Conservation (phyloP, 2,329 filamentous ascomycete genomes). For the Botryotinia globosa region DNA sequence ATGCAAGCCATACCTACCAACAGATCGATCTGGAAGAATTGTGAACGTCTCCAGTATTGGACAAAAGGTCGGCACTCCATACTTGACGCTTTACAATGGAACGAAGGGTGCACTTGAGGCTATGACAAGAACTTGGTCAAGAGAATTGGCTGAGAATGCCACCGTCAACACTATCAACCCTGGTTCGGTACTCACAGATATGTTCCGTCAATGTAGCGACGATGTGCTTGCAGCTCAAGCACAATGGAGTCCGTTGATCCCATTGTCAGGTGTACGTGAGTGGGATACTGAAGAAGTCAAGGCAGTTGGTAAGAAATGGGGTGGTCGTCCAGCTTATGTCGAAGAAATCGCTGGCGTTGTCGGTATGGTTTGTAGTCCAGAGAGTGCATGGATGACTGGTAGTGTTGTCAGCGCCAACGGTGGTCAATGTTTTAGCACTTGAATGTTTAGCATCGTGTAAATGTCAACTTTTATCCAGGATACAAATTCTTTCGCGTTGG, state of each 20-base stretch:
- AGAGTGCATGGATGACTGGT: conserved; percentile 22
- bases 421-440: conserved; percentile 21
- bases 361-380: conserved; percentile 22
- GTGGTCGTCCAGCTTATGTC: conserved; percentile 20
- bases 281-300: conserved; percentile 22
- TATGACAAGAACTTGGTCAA: conserved; percentile 48
- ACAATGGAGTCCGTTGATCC: conserved; percentile 19
- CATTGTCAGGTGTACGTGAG: conserved; percentile 20
- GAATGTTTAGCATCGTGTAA: background rate
- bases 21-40: conserved; percentile 61
- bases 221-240: conserved; percentile 24
- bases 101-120: conserved; percentile 63
- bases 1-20: conserved; percentile 63
- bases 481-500: background rate
- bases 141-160: conserved; percentile 18
- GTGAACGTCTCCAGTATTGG: conserved; percentile 59
- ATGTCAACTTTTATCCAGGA: too few relatives aligned
- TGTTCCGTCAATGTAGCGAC: conserved; percentile 22
- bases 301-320: conserved; percentile 19
- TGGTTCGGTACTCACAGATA: conserved; percentile 18
- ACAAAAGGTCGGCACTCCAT: conserved; percentile 53
- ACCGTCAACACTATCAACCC: conserved; percentile 19
- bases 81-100: conserved; percentile 58
- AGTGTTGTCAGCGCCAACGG: conserved; percentile 22
- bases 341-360: conserved; percentile 22